A percentile compares a stretch with the other conserved stretches of the same genome.
Evolutionary conservation across 169 alveolate species (phyloP).

Genomic region (Cryptosporidium muris): DNA sequence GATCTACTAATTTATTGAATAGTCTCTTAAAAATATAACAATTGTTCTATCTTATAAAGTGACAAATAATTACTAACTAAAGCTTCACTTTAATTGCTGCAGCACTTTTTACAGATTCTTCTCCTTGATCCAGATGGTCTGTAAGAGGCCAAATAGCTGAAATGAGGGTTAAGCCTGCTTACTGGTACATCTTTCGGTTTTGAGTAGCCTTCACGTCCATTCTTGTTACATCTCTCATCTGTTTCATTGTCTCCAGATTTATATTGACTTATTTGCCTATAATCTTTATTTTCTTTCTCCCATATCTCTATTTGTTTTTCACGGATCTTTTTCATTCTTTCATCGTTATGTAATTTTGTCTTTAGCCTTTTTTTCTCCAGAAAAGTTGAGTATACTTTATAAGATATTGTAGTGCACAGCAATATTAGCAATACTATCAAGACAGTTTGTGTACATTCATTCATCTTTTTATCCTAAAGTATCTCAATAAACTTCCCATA

Average conservation of each 20-base stretch:
- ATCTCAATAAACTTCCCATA: too few species aligned
- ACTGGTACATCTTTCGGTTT: neutral
- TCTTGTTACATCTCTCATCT: neutral
- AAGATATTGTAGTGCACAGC: neutral
- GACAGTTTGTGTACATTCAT: too few species aligned
- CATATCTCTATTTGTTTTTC: conserved; percentile 39
- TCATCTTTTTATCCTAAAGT: too few species aligned
- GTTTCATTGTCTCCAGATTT: neutral
- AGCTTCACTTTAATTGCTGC: conserved; percentile 2
- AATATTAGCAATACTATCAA: neutral
- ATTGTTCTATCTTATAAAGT: neutral
- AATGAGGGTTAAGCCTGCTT: conserved; percentile 56
- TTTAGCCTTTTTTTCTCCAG: neutral
- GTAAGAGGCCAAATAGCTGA: conserved; percentile 46
- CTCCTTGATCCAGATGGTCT: conserved; percentile 60
- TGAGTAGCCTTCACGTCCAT: neutral
- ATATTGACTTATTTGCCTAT: neutral
- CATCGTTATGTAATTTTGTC: conserved; percentile 14
- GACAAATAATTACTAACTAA: too few species aligned
- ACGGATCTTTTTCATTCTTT: conserved; percentile 43
- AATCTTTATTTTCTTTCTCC: conserved; percentile 50
- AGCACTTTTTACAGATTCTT: conserved; percentile 55
- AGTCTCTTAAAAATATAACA: neutral
- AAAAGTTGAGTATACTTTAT: neutral
- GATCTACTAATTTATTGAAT: too few species aligned